These are phyloP conservation scores for Thuja plicata DNA, from an alignment of 83 land plant genomes.

Conservation along the genomic window DNA sequence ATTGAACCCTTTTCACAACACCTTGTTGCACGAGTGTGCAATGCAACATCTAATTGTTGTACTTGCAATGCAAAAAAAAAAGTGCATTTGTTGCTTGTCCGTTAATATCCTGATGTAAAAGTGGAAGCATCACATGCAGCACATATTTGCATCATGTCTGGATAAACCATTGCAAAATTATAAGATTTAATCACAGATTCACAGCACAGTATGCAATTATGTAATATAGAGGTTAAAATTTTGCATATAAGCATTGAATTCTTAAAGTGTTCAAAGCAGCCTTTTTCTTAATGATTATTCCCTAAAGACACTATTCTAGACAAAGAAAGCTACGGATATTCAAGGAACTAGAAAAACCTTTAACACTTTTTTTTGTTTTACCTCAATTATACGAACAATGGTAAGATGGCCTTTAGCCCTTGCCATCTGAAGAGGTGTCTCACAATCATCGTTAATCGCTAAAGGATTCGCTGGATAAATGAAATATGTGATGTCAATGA, in stretches of 20 bases:
- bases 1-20: too few species aligned
- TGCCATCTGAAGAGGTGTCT: conserved; percentile 93
- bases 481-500: background rate
- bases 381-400: conserved; percentile 96
- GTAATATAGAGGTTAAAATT: background rate
- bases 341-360: background rate
- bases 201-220: background rate
- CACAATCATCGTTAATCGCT: conserved; percentile 79
- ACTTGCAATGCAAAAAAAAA: too few species aligned
- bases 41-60: too few species aligned
- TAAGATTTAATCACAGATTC: background rate
- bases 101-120: too few species aligned
- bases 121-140: background rate
- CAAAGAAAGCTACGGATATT: background rate
- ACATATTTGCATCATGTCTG: background rate
- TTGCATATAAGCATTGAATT: background rate
- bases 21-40: too few species aligned
- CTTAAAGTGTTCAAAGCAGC: background rate
- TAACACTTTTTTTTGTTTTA: conserved; percentile 11
- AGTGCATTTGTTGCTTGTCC: too few species aligned
- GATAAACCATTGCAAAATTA: background rate
- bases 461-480: conserved; percentile 76
- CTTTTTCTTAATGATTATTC: background rate
- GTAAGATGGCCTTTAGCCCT: conserved; percentile 68
- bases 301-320: background rate